Percentiles rank a stretch among this genome's conserved stretches.
Evolutionary conservation across 257 asterid genomes (phyloP).

Genomic region (Orobanche coerulescens): DNA sequence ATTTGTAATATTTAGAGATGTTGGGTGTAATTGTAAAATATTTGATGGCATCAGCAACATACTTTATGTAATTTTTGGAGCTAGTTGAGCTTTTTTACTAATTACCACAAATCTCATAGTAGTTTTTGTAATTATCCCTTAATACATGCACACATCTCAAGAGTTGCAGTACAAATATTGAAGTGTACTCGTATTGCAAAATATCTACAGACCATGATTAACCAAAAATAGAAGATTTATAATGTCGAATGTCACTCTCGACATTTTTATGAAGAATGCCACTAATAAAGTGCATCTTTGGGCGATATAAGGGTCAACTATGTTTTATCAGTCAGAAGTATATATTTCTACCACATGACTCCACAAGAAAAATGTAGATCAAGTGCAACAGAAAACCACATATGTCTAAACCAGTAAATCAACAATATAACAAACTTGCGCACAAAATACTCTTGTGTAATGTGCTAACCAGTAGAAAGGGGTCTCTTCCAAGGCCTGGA

Average conservation of each 20-base stretch:
- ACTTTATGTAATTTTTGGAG: too few relatives aligned
- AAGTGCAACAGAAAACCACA: not conserved
- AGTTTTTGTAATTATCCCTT: too few relatives aligned
- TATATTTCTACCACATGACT: not conserved
- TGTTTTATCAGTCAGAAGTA: not conserved
- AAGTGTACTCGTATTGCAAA: not conserved
- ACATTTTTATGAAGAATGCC: constrained; percentile 1
- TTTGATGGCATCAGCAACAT: too few relatives aligned
- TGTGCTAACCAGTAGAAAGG: constrained; percentile 70
- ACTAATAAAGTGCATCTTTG: too few relatives aligned
- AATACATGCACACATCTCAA: too few relatives aligned
- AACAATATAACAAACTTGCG: not conserved
- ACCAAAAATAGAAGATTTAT: not conserved
- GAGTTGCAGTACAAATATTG: too few relatives aligned
- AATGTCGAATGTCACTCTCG: too few relatives aligned
- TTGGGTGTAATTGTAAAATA: too few relatives aligned
- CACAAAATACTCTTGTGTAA: constrained; percentile 8
- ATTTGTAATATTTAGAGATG: too few relatives aligned
- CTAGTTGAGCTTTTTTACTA: too few relatives aligned
- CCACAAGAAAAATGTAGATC: not conserved
- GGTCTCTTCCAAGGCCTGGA: constrained; percentile 98
- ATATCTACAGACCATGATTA: not conserved
- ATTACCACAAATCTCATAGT: too few relatives aligned
- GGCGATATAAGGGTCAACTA: not conserved
- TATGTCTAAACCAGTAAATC: not conserved